These are phyloP conservation scores for Phytophthora sp. DNA, from an alignment of 352 stramenopile species.

Conservation along the genomic window DNA sequence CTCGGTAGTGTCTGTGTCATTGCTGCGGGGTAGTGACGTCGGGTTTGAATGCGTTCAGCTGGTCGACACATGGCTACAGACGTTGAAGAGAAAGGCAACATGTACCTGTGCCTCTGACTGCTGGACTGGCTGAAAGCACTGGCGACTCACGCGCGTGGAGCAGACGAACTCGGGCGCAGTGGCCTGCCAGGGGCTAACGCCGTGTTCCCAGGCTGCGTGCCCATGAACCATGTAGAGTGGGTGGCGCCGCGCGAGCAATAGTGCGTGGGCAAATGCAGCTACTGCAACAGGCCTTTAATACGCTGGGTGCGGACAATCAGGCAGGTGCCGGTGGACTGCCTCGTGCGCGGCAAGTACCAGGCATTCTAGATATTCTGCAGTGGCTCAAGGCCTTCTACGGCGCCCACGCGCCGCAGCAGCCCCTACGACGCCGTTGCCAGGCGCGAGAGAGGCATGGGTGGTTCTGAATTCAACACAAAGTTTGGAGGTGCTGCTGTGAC, in stretches of 20 bases:
- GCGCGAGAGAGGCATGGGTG: slow-evolving; percentile 94
- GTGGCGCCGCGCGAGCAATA: slow-evolving; percentile 95
- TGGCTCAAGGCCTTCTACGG: slow-evolving; percentile 93
- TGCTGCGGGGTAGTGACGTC: too few species aligned
- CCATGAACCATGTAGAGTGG: slow-evolving; percentile 97
- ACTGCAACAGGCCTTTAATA: slow-evolving; percentile 3
- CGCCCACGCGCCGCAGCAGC: neutral
- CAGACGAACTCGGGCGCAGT: slow-evolving; percentile 94
- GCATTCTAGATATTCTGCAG: slow-evolving; percentile 99
- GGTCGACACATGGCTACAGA: too few species aligned
- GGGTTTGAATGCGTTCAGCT: too few species aligned
- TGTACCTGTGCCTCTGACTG: too few species aligned
- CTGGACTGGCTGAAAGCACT: slow-evolving; percentile 97
- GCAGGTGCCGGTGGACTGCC: slow-evolving; percentile 10
- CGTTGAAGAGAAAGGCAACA: too few species aligned
- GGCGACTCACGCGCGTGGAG: slow-evolving; percentile 95
- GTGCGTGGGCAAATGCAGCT: slow-evolving; percentile 43
- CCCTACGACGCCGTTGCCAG: slow-evolving; percentile 94
- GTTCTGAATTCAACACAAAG: slow-evolving; percentile 62
- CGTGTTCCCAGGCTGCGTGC: slow-evolving; percentile 91
- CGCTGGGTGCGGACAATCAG: slow-evolving; percentile 7
- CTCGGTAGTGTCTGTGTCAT: too few species aligned
- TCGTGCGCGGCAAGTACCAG: slow-evolving; percentile 97
- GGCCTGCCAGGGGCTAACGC: slow-evolving; percentile 97
- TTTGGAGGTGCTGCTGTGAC: slow-evolving; percentile 22